phyloP scores from a whole-genome alignment of 495 filamentous ascomycete species.

The Neurospora pannonica region DNA sequence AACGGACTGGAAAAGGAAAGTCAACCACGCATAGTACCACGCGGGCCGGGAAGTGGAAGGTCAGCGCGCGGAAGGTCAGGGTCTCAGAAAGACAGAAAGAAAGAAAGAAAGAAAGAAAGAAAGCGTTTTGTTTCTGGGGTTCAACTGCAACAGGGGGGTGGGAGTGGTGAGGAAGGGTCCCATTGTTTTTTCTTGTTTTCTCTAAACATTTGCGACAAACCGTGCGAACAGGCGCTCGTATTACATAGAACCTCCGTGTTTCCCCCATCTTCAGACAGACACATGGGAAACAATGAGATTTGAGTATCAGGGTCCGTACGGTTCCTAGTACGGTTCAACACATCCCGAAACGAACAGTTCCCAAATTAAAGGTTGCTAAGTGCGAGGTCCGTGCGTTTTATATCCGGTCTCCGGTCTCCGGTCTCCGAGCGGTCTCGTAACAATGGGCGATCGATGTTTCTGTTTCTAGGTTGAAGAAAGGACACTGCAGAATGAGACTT shows the following conservation, averaged over 20 bases:
- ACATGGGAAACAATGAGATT: neutral
- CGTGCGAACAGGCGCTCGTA: too few species aligned
- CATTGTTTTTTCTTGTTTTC: neutral
- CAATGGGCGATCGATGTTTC: neutral
- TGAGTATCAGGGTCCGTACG: neutral
- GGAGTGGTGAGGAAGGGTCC: neutral
- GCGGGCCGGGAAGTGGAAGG: neutral
- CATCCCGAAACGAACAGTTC: neutral
- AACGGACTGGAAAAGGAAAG: neutral
- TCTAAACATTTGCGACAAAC: too few species aligned
- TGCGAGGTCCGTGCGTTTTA: neutral
- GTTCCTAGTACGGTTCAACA: too few species aligned
- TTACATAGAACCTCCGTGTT: too few species aligned
- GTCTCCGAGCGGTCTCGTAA: neutral
- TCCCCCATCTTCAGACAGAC: neutral
- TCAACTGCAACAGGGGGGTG: neutral
- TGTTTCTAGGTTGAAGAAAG: neutral
- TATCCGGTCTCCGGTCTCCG: neutral
- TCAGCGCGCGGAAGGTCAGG: neutral
- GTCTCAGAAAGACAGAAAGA: neutral
- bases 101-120: neutral
- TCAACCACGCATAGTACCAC: neutral
- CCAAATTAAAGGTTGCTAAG: neutral
- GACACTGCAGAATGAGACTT: too few species aligned
- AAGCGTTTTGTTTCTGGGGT: neutral